phyloP scores from a whole-genome alignment of 768 basidiomycete species.

The Krasilnikovozyma curviuscula region DNA sequence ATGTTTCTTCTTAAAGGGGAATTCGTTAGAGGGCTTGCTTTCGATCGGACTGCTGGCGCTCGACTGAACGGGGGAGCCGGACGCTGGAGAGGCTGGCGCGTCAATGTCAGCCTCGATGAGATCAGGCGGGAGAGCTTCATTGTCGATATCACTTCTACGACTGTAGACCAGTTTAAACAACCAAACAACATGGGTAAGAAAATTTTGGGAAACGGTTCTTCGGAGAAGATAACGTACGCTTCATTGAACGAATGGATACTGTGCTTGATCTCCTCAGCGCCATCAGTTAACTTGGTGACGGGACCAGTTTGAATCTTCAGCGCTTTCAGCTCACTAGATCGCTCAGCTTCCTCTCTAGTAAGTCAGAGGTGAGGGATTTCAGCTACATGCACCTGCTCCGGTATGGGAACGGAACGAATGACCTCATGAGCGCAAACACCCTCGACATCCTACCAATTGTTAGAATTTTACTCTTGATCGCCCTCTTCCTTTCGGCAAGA shows the following conservation, averaged over 20 bases:
- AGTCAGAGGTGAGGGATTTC: no score
- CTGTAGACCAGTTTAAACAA: slow-evolving; percentile 27
- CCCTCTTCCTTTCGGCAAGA: slow-evolving; percentile 42
- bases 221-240: slow-evolving; percentile 45
- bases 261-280: slow-evolving; percentile 85
- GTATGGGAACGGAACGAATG: no score
- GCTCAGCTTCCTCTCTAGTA: slow-evolving; percentile 96
- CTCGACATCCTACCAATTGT: slow-evolving; percentile 91
- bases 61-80: slow-evolving; percentile 16
- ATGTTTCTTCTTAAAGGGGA: slow-evolving; percentile 42
- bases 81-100: slow-evolving; percentile 30
- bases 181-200: background rate
- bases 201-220: background rate
- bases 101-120: slow-evolving; percentile 37
- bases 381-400: no score
- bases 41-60: slow-evolving; percentile 25
- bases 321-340: slow-evolving; percentile 87
- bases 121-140: slow-evolving; percentile 92
- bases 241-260: slow-evolving; percentile 85
- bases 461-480: slow-evolving; percentile 97
- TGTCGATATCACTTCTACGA: slow-evolving; percentile 94
- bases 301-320: slow-evolving; percentile 50
- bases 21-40: slow-evolving; percentile 23
- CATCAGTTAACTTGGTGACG: slow-evolving; percentile 64
- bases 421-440: slow-evolving; percentile 90